Evolutionary conservation across 345 rosid species (phyloP), one percentile per base, ranked within the genome.

Genomic region (Balakata baccata): DNA sequence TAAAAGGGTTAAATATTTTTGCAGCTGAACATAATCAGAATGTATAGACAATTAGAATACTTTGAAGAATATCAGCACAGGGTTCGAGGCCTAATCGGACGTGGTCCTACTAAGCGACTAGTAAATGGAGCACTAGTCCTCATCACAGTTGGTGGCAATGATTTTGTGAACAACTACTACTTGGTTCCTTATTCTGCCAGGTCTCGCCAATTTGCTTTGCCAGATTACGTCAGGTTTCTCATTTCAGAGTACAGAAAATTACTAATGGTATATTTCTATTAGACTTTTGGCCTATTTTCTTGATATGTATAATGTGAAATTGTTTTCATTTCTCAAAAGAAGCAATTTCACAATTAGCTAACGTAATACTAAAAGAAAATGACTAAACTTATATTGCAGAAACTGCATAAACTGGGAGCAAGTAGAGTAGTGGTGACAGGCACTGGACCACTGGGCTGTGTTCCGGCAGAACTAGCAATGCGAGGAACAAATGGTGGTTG

Each of bases 1-100:
- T 73, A 25, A 29, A 17, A 4, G 4, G 6, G 29, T 29, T 74
- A 43, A 49, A 37, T 47, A n/a, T n/a, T n/a, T 64, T 52, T 78
- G 70, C 81, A 93, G 95, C 68, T 88, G 50, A 91, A 86, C 82
- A 77, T 93, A 58, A 84, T 93, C 16, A 81, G 90, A 71, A 89
- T 93, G 83, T 83, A 75, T 50, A 77, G 79, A 53, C 97, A 93
- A 70, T 59, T 87, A 25, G 77, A 93, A 71, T 77, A 82, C 72
- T 93, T 93, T 51, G 70, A 85, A 57, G 81, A 88, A 64, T 89
- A 93, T 64, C 89, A 88, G 82, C 73, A 29, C 64, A 82, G 89
- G 68, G 82, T 88, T 59, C 69, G 78, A 45, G 83, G 82, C 39
- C 72, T 81, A 3, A 74, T 88, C 6, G 98, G 98, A 76, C 25